These are phyloP conservation scores for Arbutus unedo DNA, from an alignment of 148 eudicot genomes.

Conservation along the genomic window DNA sequence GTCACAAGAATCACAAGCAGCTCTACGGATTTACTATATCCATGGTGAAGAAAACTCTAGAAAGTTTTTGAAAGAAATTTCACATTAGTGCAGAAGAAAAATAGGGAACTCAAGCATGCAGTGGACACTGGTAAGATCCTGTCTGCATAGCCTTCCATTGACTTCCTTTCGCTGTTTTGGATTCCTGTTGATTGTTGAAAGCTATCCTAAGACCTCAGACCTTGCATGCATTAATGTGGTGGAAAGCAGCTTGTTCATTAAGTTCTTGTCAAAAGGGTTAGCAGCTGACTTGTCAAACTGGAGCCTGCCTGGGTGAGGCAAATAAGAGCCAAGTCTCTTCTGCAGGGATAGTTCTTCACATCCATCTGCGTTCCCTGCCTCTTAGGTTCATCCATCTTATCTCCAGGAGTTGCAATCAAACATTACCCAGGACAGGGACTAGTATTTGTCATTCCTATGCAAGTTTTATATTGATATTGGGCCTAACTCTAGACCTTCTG, in stretches of 20 bases:
- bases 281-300: not conserved
- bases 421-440: not conserved
- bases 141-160: not conserved
- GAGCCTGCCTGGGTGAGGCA: not conserved
- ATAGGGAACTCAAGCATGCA: not conserved
- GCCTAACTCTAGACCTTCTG: not conserved
- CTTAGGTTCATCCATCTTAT: not conserved
- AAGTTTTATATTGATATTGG: not conserved
- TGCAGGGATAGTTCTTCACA: not conserved
- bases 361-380: not conserved
- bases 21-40: not conserved
- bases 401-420: not conserved
- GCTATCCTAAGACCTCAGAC: not conserved
- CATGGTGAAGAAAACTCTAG: not conserved
- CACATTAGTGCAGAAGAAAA: not conserved
- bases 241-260: not conserved
- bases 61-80: not conserved
- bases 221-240: not conserved
- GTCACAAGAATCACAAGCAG: slow-evolving; percentile 6
- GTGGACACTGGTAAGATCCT: not conserved
- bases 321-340: not conserved
- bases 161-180: not conserved
- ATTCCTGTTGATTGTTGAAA: not conserved
- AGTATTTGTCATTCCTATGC: not conserved
- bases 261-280: not conserved